Conservation (phyloP, 202 grass and related monocot species). For the Panicum virgatum region DNA sequence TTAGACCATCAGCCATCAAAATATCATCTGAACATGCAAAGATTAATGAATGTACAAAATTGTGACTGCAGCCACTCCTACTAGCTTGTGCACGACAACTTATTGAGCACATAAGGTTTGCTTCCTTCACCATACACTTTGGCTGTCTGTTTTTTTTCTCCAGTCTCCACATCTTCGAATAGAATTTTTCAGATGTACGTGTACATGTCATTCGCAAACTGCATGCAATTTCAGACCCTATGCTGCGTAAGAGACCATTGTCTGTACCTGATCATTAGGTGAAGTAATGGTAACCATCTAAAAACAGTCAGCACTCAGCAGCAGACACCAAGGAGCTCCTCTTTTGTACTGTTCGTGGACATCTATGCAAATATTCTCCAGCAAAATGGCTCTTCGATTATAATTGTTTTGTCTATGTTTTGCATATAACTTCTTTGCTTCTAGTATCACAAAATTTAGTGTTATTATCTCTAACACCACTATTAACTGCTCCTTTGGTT, state of each 20-base stretch:
- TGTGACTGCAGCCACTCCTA: conserved; percentile 66
- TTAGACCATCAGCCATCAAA: background rate
- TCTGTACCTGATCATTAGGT: background rate
- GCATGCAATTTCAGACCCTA: background rate
- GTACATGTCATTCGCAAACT: background rate
- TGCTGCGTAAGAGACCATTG: background rate
- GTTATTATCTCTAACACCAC: background rate
- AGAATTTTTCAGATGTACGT: background rate
- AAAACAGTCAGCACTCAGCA: too few species aligned
- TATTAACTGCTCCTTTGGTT: background rate
- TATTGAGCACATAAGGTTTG: conserved; percentile 92
- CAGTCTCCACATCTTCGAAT: background rate
- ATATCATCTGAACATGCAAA: conserved; percentile 14
- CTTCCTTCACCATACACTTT: conserved; percentile 25
- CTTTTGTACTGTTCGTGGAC: background rate
- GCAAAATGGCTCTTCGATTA: background rate
- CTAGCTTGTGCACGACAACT: conserved; percentile 79
- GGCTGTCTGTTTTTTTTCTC: background rate
- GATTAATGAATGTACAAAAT: conserved; percentile 26
- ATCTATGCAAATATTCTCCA: background rate
- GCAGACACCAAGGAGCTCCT: too few species aligned
- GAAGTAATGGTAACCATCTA: too few species aligned
- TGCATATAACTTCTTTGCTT: background rate
- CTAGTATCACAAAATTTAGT: background rate
- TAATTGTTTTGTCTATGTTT: background rate